phyloP scores from a whole-genome alignment of 106 monocot genomes.

The Vanilla planifolia region DNA sequence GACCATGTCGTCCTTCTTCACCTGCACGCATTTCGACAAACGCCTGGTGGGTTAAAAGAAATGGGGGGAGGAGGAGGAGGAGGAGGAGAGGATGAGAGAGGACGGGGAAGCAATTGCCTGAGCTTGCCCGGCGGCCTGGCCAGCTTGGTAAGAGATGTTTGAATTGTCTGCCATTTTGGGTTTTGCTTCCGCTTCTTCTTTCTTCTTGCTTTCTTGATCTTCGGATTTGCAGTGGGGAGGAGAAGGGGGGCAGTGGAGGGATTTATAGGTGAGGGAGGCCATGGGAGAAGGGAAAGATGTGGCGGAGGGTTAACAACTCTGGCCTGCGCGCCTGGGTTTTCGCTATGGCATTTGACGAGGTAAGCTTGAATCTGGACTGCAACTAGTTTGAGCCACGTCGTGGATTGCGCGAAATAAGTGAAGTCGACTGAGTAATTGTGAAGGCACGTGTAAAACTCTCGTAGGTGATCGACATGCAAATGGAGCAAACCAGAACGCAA shows the following conservation, averaged over 20 bases:
- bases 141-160: slow-evolving; percentile 20
- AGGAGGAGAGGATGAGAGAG: background rate
- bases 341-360: too few species aligned
- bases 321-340: too few species aligned
- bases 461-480: too few species aligned
- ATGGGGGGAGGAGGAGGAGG: background rate
- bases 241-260: background rate
- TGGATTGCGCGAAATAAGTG: too few species aligned
- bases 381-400: too few species aligned
- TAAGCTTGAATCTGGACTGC: too few species aligned
- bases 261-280: slow-evolving; percentile 3
- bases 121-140: slow-evolving; percentile 38
- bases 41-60: background rate
- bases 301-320: background rate
- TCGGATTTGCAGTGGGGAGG: background rate
- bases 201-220: background rate
- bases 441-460: too few species aligned
- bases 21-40: slow-evolving; percentile 8
- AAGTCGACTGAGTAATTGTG: too few species aligned
- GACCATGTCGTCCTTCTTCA: slow-evolving; percentile 29
- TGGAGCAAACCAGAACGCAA: too few species aligned
- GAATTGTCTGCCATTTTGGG: slow-evolving; percentile 26
- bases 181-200: background rate
- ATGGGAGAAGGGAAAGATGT: background rate
- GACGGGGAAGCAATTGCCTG: slow-evolving; percentile 13